These are phyloP conservation scores for Globisporangium acanthophoron DNA, from an alignment of 352 stramenopile species.

Conservation along the genomic window DNA sequence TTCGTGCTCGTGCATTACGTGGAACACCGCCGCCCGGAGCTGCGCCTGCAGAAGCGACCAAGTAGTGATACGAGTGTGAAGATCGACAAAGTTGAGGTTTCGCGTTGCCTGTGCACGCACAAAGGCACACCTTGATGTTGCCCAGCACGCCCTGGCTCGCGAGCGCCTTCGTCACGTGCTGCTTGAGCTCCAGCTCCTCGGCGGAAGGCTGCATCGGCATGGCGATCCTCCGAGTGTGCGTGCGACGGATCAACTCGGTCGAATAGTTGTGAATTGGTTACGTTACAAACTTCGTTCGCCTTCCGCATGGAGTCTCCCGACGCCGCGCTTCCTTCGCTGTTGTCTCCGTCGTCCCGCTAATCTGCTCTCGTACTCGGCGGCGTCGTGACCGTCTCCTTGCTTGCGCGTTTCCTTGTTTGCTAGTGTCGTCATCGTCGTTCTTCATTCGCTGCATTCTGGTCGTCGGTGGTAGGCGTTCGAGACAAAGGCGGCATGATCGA, in stretches of 20 bases:
- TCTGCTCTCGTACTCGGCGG: too few species aligned
- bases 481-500: not conserved
- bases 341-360: too few species aligned
- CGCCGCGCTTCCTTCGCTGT: too few species aligned
- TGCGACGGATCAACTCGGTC: not conserved
- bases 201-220: slow-evolving; percentile 23
- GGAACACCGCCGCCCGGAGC: slow-evolving; percentile 66
- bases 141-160: slow-evolving; percentile 56
- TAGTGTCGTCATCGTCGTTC: not conserved
- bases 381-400: too few species aligned
- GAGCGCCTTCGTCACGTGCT: slow-evolving; percentile 50
- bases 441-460: not conserved
- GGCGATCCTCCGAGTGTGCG: not conserved
- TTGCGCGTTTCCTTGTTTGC: not conserved
- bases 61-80: not conserved
- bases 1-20: slow-evolving; percentile 59
- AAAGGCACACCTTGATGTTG: slow-evolving; percentile 52
- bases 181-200: slow-evolving; percentile 62
- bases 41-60: slow-evolving; percentile 30
- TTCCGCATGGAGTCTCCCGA: too few species aligned
- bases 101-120: not conserved
- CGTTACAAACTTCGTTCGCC: too few species aligned
- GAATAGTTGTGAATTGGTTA: too few species aligned
- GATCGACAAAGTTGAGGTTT: too few species aligned
- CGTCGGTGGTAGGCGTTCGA: not conserved